Evolutionary conservation across 1,284 basidiomycete genomes (phyloP), one percentile per base, ranked within the genome.

Genomic region (Peniophora sp.): DNA sequence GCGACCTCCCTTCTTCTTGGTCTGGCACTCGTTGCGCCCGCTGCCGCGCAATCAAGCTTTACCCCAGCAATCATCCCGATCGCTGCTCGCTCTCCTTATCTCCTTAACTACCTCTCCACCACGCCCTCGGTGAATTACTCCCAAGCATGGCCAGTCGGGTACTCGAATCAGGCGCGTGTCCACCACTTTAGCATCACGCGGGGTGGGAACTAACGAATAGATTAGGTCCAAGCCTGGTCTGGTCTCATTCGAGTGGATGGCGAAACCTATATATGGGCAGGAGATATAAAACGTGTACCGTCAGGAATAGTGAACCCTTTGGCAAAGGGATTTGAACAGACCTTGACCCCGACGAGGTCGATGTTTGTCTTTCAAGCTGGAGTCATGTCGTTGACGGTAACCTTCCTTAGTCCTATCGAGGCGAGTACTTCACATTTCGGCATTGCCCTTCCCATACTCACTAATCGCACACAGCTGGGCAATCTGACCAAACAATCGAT

Each of bases 391-490:
- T 20, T 58, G 19, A 48, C 34, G 11, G 41, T 50, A 35, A 54
- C 56, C 2, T 58, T 55, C 41, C 45, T 58, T 2, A 54, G 49
- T 25, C 56, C 57, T 3, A 58, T 58, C 34, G 56, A 58, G 46
- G 57, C 54, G 50, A 12, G 39, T 49, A 8, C 16, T 6, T 41
- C n/a, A n/a, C 8, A 5, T 41, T 6, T 17, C 38, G n/a, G 38
- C 38, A 6, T 5, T 6, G n/a, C 16, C 38, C 5, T 17, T 20
- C 38, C 8, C 38, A 17, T 5, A n/a, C 19, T n/a, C 19, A 8
- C 16, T 5, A n/a, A 5, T n/a, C 19, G n/a, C 16, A 41, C 19
- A n/a, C 5, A 41, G 38, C 38, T 16, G n/a, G 38, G 38, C 16
- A 20, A n/a, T n/a, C n/a, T n/a, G 49, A 48, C 54, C 20, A 51